A percentile compares a stretch with the other conserved stretches of the same genome.
Conservation (phyloP, 495 filamentous ascomycete genomes). For the Aspergillus baeticus region DNA sequence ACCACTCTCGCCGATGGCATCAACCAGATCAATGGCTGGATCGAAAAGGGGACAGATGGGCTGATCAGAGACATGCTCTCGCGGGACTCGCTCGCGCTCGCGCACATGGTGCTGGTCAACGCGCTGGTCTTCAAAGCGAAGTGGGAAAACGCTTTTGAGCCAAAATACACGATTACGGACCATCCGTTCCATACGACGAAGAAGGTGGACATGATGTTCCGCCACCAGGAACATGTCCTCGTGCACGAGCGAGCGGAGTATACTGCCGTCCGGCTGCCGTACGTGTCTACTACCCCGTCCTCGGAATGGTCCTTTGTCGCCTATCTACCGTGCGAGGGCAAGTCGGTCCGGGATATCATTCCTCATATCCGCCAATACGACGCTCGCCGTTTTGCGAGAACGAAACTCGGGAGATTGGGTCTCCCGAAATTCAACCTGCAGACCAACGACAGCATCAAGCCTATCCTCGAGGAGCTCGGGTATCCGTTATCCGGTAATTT, state of each 20-base stretch:
- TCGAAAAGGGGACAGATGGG: neutral
- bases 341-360: neutral
- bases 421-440: constrained; percentile 1
- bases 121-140: neutral
- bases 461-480: neutral
- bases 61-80: neutral
- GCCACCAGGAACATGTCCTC: neutral
- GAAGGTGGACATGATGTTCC: constrained; percentile 4
- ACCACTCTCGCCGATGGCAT: neutral
- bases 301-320: neutral
- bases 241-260: neutral
- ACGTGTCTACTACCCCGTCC: neutral
- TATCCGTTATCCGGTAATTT: neutral
- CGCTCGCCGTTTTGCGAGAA: neutral
- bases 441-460: constrained; percentile 1
- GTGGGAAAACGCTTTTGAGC: neutral
- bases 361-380: neutral
- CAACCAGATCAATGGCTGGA: neutral
- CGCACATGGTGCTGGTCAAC: constrained; percentile 6
- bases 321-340: neutral
- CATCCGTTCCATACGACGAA: neutral
- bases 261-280: neutral
- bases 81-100: neutral
- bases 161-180: neutral
- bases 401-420: neutral